Percentiles rank a stretch among this genome's conserved stretches.
These are phyloP conservation scores for Taiwanofungus camphoratus DNA, from an alignment of 1,284 basidiomycete genomes.

Conservation along the genomic window DNA sequence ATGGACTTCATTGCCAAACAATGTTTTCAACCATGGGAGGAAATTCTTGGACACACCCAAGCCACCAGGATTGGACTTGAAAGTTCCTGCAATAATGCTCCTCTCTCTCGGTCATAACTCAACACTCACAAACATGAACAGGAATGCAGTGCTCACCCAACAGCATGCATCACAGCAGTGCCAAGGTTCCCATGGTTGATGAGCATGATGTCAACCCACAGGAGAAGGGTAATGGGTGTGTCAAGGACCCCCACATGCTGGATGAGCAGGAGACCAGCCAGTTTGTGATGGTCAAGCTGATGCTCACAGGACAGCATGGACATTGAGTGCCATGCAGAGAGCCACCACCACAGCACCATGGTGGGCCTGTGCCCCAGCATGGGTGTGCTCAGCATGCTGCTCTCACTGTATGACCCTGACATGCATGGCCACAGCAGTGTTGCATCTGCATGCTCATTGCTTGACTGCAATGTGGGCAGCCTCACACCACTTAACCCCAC, in stretches of 20 bases:
- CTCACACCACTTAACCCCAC: conserved; percentile 14
- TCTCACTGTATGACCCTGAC: conserved; percentile 46
- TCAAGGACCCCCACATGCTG: conserved; percentile 31
- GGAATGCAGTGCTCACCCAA: conserved; percentile 16
- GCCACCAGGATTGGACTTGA: too few species aligned
- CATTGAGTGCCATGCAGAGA: conserved; percentile 23
- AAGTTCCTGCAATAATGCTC: too few species aligned
- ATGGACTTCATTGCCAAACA: too few species aligned
- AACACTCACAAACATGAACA: conserved; percentile 7
- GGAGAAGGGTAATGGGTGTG: conserved; percentile 6
- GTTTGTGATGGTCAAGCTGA: too few species aligned
- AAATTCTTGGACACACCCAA: too few species aligned
- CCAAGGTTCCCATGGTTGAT: conserved; percentile 35
- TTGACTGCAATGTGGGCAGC: too few species aligned
- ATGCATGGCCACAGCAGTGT: conserved; percentile 8
- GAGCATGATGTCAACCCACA: conserved; percentile 11
- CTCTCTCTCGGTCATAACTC: too few species aligned
- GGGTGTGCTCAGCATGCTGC: conserved; percentile 47
- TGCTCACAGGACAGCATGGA: conserved; percentile 18
- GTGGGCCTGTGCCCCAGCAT: conserved; percentile 26
- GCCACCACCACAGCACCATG: conserved; percentile 9
- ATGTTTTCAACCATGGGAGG: too few species aligned
- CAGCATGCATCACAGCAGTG: conserved; percentile 27
- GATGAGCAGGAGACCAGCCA: too few species aligned
- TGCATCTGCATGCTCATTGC: conserved; percentile 18